Conservation (phyloP, 306 rosid genomes). For the Lathyrus tuberosus region DNA sequence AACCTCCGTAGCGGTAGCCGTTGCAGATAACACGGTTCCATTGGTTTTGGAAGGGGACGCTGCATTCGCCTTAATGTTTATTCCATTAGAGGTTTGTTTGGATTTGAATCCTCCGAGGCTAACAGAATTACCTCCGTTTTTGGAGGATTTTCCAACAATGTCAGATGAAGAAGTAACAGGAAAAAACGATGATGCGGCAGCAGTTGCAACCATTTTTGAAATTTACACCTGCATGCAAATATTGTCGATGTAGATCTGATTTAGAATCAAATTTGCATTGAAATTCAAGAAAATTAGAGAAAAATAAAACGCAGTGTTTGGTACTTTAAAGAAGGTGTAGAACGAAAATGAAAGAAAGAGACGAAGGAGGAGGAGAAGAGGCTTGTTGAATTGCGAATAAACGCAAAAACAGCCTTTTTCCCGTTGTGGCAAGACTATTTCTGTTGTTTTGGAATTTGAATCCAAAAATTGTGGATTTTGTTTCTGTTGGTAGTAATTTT, state of each 20-base stretch:
- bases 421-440: background rate
- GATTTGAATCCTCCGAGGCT: constrained; percentile 58
- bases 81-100: constrained; percentile 54
- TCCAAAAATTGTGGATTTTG: background rate
- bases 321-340: constrained; percentile 18
- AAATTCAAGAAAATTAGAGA: background rate
- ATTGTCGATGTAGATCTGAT: too few species aligned
- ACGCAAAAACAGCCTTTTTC: background rate
- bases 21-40: constrained; percentile 50
- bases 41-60: constrained; percentile 76
- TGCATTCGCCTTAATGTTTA: constrained; percentile 79
- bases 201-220: constrained; percentile 82
- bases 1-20: constrained; percentile 40
- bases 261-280: too few species aligned
- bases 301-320: constrained; percentile 26
- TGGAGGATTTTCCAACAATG: constrained; percentile 43
- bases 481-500: too few species aligned
- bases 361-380: background rate
- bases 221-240: constrained; percentile 34
- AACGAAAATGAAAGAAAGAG: background rate
- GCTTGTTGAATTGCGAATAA: constrained; percentile 39
- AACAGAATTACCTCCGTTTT: constrained; percentile 41
- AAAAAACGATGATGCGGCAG: constrained; percentile 68
- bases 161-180: constrained; percentile 59
- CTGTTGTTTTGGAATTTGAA: background rate